Conservation (phyloP, 345 rosid species). For the Syzygium grande region DNA sequence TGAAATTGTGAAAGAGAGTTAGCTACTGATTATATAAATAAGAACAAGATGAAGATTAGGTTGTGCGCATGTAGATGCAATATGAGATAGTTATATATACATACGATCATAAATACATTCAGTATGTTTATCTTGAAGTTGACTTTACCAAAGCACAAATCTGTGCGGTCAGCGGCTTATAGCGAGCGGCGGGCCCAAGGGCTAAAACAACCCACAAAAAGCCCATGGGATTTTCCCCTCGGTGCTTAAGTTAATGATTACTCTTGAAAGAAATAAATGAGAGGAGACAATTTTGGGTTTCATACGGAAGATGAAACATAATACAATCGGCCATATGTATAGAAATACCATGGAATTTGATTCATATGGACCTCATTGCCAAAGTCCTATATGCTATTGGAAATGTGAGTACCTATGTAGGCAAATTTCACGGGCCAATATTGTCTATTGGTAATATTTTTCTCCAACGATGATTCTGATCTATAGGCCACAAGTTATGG, state of each 20-base stretch:
- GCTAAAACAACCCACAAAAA: not conserved
- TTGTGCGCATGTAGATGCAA: not conserved
- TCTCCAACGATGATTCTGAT: not conserved
- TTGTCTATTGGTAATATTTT: not conserved
- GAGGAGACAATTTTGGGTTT: not conserved
- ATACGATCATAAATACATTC: no score
- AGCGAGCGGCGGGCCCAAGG: not conserved
- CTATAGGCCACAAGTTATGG: not conserved
- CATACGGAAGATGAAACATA: not conserved
- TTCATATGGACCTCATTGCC: no score
- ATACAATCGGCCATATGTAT: not conserved
- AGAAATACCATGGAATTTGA: not conserved
- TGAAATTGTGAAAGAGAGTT: not conserved
- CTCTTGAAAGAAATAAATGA: not conserved
- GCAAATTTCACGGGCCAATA: not conserved
- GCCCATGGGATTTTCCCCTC: not conserved
- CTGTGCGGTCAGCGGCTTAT: not conserved
- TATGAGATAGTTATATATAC: not conserved
- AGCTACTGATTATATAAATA: not conserved
- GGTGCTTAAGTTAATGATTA: not conserved
- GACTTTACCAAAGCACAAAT: no score
- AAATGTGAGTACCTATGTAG: not conserved
- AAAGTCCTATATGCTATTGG: accelerated
- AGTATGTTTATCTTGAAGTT: no score
- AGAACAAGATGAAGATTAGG: not conserved